A percentile compares a stretch with the other conserved stretches of the same genome.
phyloP scores from a whole-genome alignment of 148 eudicot species.

The Chenopodium berlandieri region DNA sequence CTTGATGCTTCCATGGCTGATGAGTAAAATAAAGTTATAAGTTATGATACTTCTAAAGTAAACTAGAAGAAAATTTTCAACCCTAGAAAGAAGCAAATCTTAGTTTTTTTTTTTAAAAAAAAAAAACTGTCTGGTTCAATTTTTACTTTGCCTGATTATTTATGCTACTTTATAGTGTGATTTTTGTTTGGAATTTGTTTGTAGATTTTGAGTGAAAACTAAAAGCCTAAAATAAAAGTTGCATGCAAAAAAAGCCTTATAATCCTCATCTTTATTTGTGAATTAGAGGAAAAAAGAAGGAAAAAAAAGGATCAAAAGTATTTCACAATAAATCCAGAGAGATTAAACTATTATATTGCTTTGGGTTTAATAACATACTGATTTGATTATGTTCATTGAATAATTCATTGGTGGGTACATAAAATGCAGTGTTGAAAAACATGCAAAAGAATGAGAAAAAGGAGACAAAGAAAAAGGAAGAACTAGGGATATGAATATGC shows the following conservation, averaged over 20 bases:
- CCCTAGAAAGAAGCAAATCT: conserved; percentile 7
- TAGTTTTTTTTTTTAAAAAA: not conserved
- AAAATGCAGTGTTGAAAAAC: not conserved
- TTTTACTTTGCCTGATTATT: not conserved
- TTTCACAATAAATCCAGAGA: not conserved
- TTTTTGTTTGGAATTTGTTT: conserved; percentile 11
- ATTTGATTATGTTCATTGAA: not conserved
- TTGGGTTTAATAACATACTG: not conserved
- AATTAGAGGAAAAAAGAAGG: conserved; percentile 21
- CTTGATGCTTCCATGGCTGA: conserved; percentile 88
- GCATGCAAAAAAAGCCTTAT: conserved; percentile 21
- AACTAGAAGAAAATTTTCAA: conserved; percentile 2
- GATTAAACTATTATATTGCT: conserved; percentile 1
- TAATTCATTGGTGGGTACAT: not conserved
- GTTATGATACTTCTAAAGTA: not conserved
- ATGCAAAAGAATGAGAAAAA: not conserved
- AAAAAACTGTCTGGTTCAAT: not conserved
- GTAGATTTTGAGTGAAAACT: conserved; percentile 9
- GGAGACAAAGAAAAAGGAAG: not conserved
- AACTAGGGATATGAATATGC: not conserved
- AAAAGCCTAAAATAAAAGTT: conserved; percentile 25
- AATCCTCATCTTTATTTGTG: not conserved
- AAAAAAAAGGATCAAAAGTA: conserved; percentile 17
- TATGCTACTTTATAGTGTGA: not conserved
- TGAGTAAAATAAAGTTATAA: not conserved